phyloP scores from a whole-genome alignment of 73 alveolate species.

The Loxodes magnus region DNA sequence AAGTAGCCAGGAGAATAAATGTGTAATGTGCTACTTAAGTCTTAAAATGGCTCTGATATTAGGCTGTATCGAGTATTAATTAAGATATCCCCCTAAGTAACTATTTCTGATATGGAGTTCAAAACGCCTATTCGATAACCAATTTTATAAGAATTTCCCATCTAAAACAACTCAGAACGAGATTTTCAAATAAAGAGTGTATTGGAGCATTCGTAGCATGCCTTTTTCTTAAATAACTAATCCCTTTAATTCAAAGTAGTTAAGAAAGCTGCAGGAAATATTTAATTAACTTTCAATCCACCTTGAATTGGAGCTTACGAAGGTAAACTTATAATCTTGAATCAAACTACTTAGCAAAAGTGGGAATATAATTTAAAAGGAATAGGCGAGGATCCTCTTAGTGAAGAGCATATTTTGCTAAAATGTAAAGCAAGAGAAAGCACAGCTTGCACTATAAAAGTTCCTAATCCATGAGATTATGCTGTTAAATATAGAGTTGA shows the following conservation, averaged over 20 bases:
- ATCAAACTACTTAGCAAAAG: conserved; percentile 76
- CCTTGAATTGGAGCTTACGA: conserved; percentile 63
- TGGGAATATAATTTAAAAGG: conserved; percentile 92
- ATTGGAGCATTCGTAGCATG: no score
- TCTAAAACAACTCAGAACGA: conserved; percentile 81
- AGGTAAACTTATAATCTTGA: conserved; percentile 74
- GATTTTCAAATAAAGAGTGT: conserved; percentile 95
- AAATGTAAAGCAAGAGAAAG: conserved; percentile 87
- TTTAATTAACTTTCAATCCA: conserved; percentile 83
- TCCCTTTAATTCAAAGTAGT: no score
- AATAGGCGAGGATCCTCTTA: conserved; percentile 95
- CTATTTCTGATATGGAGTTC: conserved; percentile 88
- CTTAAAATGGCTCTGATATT: conserved; percentile 75
- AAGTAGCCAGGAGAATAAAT: conserved; percentile 73
- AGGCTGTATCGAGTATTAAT: conserved; percentile 82
- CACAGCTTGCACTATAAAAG: conserved; percentile 55
- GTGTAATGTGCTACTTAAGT: conserved; percentile 49
- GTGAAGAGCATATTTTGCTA: conserved; percentile 91
- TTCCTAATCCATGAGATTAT: conserved; percentile 74
- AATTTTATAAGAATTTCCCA: conserved; percentile 90
- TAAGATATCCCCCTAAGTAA: conserved; percentile 88
- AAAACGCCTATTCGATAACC: conserved; percentile 86
- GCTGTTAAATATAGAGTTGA: conserved; percentile 74
- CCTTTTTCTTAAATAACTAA: no score
- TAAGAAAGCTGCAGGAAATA: conserved; percentile 54